These are phyloP conservation scores for Coniochaeta sp. DNA, from an alignment of 2,329 filamentous ascomycete genomes.

Conservation along the genomic window DNA sequence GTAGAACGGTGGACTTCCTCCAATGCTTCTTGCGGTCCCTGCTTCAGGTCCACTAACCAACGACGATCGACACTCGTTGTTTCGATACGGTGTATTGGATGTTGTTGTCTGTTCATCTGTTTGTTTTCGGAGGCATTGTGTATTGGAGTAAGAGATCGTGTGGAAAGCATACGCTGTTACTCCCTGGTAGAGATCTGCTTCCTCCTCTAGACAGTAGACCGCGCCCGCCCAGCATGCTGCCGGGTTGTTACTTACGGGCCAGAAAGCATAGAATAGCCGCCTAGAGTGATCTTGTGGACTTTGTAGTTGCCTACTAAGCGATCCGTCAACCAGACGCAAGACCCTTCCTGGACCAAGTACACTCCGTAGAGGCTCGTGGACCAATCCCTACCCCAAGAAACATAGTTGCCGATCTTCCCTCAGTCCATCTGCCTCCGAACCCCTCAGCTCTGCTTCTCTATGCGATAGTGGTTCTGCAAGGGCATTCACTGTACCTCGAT, in stretches of 20 bases:
- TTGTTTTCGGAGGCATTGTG: too few species aligned
- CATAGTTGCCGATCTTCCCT: background rate
- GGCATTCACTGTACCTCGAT: conserved; percentile 1
- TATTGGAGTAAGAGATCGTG: background rate
- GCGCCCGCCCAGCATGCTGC: background rate
- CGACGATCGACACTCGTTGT: too few species aligned
- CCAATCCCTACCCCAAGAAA: background rate
- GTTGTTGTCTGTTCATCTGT: too few species aligned
- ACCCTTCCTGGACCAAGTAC: background rate
- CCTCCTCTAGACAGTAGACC: background rate
- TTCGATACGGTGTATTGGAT: too few species aligned
- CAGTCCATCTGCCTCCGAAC: background rate
- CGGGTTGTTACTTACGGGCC: background rate
- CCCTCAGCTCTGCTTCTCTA: background rate
- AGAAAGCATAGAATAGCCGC: background rate
- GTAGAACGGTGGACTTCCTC: background rate
- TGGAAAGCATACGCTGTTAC: too few species aligned
- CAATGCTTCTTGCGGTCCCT: background rate
- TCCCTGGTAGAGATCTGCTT: background rate
- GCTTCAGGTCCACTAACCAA: background rate
- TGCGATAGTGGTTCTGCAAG: background rate
- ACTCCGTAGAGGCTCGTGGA: background rate
- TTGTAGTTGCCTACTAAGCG: background rate
- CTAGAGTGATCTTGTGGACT: background rate
- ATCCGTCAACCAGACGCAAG: background rate